Percentiles rank a stretch among this genome's conserved stretches.
phyloP scores from a whole-genome alignment of 2,329 filamentous ascomycete species.

The Paecilomyces niveus region DNA sequence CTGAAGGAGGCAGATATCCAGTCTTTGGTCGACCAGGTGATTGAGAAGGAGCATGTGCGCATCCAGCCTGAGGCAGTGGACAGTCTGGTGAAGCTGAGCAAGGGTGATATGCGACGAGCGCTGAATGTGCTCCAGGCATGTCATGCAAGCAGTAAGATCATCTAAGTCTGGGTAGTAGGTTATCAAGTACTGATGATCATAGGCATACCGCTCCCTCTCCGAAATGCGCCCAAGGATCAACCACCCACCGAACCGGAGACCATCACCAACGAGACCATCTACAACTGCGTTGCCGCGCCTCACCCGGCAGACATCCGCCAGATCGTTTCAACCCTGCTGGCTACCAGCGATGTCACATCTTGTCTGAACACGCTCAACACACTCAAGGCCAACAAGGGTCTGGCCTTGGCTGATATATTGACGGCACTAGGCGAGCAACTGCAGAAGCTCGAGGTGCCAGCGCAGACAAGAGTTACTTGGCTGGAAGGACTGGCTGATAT shows the following conservation, averaged over 20 bases:
- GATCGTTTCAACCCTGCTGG: slow-evolving; percentile 76
- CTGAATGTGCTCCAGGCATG: slow-evolving; percentile 95
- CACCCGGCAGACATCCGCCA: slow-evolving; percentile 80
- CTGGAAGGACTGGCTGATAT: slow-evolving; percentile 85
- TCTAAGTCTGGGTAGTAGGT: slow-evolving; percentile 1
- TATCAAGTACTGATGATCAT: slow-evolving; percentile 4
- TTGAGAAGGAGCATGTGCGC: slow-evolving; percentile 77
- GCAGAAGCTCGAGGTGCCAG: slow-evolving; percentile 70
- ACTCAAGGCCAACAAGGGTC: slow-evolving; percentile 74
- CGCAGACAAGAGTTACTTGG: slow-evolving; percentile 86
- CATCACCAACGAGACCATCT: slow-evolving; percentile 87
- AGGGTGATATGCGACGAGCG: slow-evolving; percentile 92
- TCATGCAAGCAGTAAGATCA: slow-evolving; percentile 72
- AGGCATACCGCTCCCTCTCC: slow-evolving; percentile 62
- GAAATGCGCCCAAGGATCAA: slow-evolving; percentile 52
- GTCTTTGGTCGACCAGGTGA: slow-evolving; percentile 77
- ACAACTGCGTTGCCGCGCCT: slow-evolving; percentile 93
- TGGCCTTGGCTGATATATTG: slow-evolving; percentile 90
- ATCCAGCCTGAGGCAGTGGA: slow-evolving; percentile 76
- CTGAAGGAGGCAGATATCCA: slow-evolving; percentile 84
- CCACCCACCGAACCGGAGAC: slow-evolving; percentile 63
- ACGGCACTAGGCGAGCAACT: slow-evolving; percentile 80
- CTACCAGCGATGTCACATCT: slow-evolving; percentile 78
- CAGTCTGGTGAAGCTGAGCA: slow-evolving; percentile 77
- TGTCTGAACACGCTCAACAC: slow-evolving; percentile 83